Conservation (phyloP, 768 basidiomycete genomes). For the Boletus huronensis region DNA sequence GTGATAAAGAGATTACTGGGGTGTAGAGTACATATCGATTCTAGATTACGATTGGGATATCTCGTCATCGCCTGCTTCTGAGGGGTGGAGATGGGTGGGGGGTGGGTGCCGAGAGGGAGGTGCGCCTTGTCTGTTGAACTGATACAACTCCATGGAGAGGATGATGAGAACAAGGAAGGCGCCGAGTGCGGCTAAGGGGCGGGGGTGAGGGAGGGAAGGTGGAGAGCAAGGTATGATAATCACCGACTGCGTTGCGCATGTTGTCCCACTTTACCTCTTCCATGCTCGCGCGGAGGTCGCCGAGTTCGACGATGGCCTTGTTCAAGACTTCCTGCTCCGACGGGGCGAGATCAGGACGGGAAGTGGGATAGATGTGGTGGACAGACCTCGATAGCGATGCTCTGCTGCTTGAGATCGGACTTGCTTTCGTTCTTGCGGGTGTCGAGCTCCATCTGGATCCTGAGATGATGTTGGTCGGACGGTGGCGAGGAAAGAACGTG, state of each 20-base stretch:
- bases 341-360: not conserved
- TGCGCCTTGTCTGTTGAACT: constrained; percentile 38
- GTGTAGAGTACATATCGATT: constrained; percentile 12
- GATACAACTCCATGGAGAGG: constrained; percentile 62
- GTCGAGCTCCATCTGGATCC: constrained; percentile 95
- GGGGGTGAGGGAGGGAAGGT: not conserved
- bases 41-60: constrained; percentile 11
- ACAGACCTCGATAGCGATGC: constrained; percentile 78
- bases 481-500: not conserved
- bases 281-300: constrained; percentile 75
- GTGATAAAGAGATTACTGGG: constrained; percentile 10
- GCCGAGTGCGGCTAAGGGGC: constrained; percentile 50
- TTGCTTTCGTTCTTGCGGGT: constrained; percentile 89
- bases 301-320: constrained; percentile 66
- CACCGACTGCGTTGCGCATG: constrained; percentile 78
- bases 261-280: constrained; percentile 90
- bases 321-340: constrained; percentile 63
- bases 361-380: not conserved
- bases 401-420: constrained; percentile 77
- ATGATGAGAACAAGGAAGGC: constrained; percentile 70
- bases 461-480: constrained; percentile 28
- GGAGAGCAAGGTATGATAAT: constrained; percentile 24
- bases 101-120: not conserved
- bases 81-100: not conserved
- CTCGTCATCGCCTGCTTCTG: constrained; percentile 9